Conservation (phyloP, 768 basidiomycete genomes). For the Cystoderma amianthinum region DNA sequence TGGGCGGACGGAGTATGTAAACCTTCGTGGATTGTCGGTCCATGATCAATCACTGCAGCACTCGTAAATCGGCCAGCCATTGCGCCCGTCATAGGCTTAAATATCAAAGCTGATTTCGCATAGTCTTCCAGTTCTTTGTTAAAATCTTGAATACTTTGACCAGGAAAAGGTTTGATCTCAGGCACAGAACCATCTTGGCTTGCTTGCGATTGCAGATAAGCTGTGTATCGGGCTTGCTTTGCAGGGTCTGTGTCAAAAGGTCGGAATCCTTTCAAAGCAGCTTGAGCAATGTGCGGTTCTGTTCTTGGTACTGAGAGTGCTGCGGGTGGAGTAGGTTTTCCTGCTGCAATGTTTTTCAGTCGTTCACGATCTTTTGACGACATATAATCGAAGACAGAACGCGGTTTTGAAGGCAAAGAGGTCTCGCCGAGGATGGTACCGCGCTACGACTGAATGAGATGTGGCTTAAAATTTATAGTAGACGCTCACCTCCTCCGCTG, state of each 20-base stretch:
- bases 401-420: slow-evolving; percentile 56
- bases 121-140: slow-evolving; percentile 83
- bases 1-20: slow-evolving; percentile 51
- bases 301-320: slow-evolving; percentile 47
- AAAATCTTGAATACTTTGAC: slow-evolving; percentile 61
- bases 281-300: slow-evolving; percentile 77
- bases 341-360: slow-evolving; percentile 50
- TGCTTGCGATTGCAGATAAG: slow-evolving; percentile 75
- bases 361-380: slow-evolving; percentile 90
- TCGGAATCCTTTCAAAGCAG: slow-evolving; percentile 84
- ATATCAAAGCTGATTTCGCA: slow-evolving; percentile 79
- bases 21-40: slow-evolving; percentile 58
- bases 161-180: slow-evolving; percentile 44
- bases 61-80: slow-evolving; percentile 95
- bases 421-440: slow-evolving; percentile 81
- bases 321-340: slow-evolving; percentile 10
- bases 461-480: neutral
- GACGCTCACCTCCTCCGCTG: slow-evolving; percentile 65
- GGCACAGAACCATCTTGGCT: slow-evolving; percentile 34
- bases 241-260: slow-evolving; percentile 72
- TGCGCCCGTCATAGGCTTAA: slow-evolving; percentile 86
- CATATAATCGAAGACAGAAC: slow-evolving; percentile 91
- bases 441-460: slow-evolving; percentile 40
- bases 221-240: slow-evolving; percentile 82
- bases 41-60: slow-evolving; percentile 64